Evolutionary conservation across 2,329 filamentous ascomycete genomes (phyloP).

Genomic region (Botrytis fragariae): DNA sequence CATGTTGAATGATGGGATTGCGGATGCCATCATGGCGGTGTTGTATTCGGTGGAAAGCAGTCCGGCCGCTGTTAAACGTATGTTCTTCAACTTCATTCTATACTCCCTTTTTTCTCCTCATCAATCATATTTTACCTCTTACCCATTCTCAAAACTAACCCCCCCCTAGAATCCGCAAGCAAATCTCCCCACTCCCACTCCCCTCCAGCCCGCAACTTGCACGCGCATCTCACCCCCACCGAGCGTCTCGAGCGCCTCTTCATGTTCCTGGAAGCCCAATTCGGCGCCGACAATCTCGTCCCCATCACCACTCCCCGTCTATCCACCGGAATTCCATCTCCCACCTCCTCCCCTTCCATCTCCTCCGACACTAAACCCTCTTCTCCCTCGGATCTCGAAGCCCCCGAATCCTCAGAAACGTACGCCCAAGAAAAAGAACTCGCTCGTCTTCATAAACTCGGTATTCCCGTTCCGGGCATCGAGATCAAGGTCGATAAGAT

Average conservation of each 20-base stretch:
- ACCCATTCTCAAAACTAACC: conserved; percentile 19
- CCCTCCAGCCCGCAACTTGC: conserved; percentile 61
- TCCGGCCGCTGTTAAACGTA: conserved; percentile 90
- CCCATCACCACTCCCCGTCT: conserved; percentile 69
- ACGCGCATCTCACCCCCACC: conserved; percentile 66
- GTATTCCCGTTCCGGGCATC: conserved; percentile 87
- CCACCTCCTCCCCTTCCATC: neutral
- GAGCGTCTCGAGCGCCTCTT: conserved; percentile 83
- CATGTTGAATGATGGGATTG: conserved; percentile 94
- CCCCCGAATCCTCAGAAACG: conserved; percentile 23
- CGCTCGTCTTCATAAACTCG: conserved; percentile 73
- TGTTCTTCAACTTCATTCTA: conserved; percentile 38
- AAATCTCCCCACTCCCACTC: conserved; percentile 48
- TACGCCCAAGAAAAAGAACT: conserved; percentile 58
- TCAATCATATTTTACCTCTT: neutral
- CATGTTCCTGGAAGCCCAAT: conserved; percentile 96
- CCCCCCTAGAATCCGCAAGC: conserved; percentile 54
- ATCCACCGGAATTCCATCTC: conserved; percentile 20
- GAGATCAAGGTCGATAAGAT: conserved; percentile 86
- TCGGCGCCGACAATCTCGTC: conserved; percentile 76
- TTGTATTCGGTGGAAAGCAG: conserved; percentile 90
- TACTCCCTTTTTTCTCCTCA: conserved; percentile 28
- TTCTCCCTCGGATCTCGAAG: neutral
- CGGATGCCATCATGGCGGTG: conserved; percentile 94
- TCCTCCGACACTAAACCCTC: neutral